Percentiles rank a stretch among this genome's conserved stretches.
These are phyloP conservation scores for Trichoderma cornu-damae DNA, from an alignment of 2,329 filamentous ascomycete species.

Conservation along the genomic window DNA sequence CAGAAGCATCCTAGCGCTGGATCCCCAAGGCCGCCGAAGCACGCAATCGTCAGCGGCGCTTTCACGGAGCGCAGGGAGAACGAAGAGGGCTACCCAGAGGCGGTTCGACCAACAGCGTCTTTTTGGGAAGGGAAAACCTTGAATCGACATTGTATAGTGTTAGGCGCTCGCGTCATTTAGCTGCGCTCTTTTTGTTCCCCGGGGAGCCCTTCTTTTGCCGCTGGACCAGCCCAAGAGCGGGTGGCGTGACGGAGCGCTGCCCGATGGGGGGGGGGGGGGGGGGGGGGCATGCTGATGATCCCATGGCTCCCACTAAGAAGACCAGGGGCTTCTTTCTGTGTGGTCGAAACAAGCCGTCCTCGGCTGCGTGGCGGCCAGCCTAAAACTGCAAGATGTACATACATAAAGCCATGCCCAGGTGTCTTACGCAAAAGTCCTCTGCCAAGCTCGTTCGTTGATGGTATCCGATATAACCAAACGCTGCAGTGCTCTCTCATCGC, in stretches of 20 bases:
- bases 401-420: constrained; percentile 10
- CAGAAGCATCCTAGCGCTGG: neutral
- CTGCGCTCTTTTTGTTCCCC: constrained; percentile 3
- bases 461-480: neutral
- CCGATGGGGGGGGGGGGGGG: no score
- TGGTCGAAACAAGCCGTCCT: neutral
- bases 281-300: neutral
- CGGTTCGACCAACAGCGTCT: neutral
- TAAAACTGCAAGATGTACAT: constrained; percentile 7
- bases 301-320: neutral
- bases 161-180: neutral
- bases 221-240: constrained; percentile 1
- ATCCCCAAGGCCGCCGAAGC: neutral
- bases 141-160: neutral
- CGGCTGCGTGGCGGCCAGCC: constrained; percentile 2
- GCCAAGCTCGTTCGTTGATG: neutral
- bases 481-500: constrained; percentile 1
- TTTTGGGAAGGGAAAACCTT: neutral
- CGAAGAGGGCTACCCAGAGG: neutral
- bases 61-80: neutral
- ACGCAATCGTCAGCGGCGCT: constrained; percentile 4
- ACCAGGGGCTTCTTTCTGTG: neutral
- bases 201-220: constrained; percentile 8
- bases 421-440: constrained; percentile 8
- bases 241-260: constrained; percentile 12